These are phyloP conservation scores for Phytophthora vignae DNA, from an alignment of 352 stramenopile species.

Conservation along the genomic window DNA sequence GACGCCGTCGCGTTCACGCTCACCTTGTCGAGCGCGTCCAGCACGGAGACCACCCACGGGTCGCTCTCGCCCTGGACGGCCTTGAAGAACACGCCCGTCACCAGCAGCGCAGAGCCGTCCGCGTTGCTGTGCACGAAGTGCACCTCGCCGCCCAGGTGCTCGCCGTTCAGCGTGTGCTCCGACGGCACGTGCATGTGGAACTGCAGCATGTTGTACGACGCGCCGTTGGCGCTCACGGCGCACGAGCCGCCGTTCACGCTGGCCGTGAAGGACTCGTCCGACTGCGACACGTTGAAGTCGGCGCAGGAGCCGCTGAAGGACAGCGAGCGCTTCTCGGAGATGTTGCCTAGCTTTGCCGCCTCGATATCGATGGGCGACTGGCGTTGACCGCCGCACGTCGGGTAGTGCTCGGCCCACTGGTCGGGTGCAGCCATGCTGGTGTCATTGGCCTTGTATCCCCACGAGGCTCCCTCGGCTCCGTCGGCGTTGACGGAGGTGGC, in stretches of 20 bases:
- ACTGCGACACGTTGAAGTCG: constrained; percentile 34
- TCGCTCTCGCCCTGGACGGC: constrained; percentile 22
- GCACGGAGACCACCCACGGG: constrained; percentile 36
- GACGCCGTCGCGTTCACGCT: constrained; percentile 13
- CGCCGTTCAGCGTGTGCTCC: constrained; percentile 52
- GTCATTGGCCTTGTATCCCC: constrained; percentile 35
- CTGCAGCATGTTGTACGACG: too few species aligned
- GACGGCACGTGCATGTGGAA: constrained; percentile 52
- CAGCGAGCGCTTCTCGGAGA: constrained; percentile 20
- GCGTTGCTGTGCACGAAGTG: constrained; percentile 55
- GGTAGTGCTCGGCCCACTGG: constrained; percentile 33
- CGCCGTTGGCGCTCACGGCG: constrained; percentile 8
- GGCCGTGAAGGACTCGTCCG: constrained; percentile 33
- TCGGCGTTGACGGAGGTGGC: constrained; percentile 14
- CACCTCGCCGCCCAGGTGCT: constrained; percentile 40
- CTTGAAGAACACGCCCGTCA: constrained; percentile 43
- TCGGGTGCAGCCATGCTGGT: constrained; percentile 18
- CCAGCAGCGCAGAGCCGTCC: constrained; percentile 36
- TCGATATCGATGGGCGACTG: constrained; percentile 52
- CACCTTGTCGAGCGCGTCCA: constrained; percentile 32
- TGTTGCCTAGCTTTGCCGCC: background rate
- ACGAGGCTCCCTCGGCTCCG: constrained; percentile 6
- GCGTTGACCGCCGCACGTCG: constrained; percentile 26
- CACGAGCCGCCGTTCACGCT: constrained; percentile 29
- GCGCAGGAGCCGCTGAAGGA: constrained; percentile 34